Evolutionary conservation across 2,329 filamentous ascomycete genomes (phyloP).

Genomic region (Coniochaeta sp.): DNA sequence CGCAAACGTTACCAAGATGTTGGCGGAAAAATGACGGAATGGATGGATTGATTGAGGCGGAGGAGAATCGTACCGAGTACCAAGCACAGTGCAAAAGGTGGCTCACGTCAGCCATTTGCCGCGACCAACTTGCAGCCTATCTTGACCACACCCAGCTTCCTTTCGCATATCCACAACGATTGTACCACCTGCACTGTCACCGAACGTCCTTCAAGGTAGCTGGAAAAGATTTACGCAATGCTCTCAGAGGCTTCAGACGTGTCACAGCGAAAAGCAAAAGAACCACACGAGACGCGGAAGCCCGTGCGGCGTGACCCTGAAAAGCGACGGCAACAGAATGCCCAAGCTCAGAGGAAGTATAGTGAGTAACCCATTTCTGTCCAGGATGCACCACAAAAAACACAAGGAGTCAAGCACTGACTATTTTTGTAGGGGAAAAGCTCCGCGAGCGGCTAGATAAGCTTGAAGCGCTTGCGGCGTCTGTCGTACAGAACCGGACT

Average conservation of each 20-base stretch:
- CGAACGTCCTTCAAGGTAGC: background rate
- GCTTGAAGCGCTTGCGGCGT: conserved; percentile 10
- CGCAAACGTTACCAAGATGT: too few relatives aligned
- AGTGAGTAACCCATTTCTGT: conserved; percentile 8
- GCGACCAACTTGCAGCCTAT: background rate
- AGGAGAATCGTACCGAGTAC: background rate
- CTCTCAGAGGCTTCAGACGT: background rate
- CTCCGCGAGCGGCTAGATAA: conserved; percentile 9
- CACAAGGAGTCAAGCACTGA: background rate
- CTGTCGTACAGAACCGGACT: background rate
- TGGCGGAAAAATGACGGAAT: background rate
- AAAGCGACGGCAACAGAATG: conserved; percentile 15
- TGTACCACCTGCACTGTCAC: background rate
- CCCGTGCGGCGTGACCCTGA: conserved; percentile 12
- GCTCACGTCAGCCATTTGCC: background rate
- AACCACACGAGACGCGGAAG: conserved; percentile 5
- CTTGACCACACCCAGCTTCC: background rate
- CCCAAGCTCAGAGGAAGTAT: conserved; percentile 16
- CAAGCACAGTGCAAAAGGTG: background rate
- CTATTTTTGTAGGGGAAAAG: conserved; percentile 8
- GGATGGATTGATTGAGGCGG: background rate
- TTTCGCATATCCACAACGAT: background rate
- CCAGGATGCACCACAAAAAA: background rate
- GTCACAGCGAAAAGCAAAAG: background rate
- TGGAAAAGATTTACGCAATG: background rate